Percentiles rank a stretch among this genome's conserved stretches.
These are phyloP conservation scores for Limonium bicolor DNA, from an alignment of 148 eudicot genomes.

Conservation along the genomic window DNA sequence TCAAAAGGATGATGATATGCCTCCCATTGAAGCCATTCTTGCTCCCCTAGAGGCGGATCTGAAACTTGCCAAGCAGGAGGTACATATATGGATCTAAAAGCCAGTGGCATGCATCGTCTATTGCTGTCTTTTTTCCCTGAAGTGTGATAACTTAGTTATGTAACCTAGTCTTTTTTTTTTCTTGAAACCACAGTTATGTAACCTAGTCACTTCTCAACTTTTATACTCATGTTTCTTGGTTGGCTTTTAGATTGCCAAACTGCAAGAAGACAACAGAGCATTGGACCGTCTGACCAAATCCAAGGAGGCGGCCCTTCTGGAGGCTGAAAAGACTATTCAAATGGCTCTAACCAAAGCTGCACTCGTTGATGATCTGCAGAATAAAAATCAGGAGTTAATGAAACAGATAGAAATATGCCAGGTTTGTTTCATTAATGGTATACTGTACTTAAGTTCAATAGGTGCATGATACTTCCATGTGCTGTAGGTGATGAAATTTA, in stretches of 20 bases:
- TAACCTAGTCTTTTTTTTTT: no score
- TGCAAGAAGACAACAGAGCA: conserved; percentile 91
- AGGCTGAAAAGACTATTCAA: conserved; percentile 73
- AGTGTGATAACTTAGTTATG: no score
- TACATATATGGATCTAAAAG: conserved; percentile 15
- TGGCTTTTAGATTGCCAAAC: conserved; percentile 45
- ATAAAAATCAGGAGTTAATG: conserved; percentile 81
- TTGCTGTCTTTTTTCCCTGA: no score
- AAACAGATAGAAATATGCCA: conserved; percentile 96
- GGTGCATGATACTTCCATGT: no score
- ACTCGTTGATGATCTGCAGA: conserved; percentile 88
- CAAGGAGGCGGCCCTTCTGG: conserved; percentile 87
- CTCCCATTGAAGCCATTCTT: conserved; percentile 90
- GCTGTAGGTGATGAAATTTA: not conserved
- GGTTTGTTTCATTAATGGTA: conserved; percentile 46
- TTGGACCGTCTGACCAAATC: conserved; percentile 91
- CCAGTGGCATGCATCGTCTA: no score
- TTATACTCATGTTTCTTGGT: conserved; percentile 7
- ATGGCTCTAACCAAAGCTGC: conserved; percentile 82
- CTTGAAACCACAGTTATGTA: no score
- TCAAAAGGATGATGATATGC: conserved; percentile 91
- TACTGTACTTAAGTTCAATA: no score
- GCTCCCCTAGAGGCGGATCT: conserved; percentile 94
- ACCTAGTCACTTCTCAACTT: no score
- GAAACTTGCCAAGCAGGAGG: conserved; percentile 72